Evolutionary conservation across 2,329 filamentous ascomycete species (phyloP).

Genomic region (Fusarium sp.): DNA sequence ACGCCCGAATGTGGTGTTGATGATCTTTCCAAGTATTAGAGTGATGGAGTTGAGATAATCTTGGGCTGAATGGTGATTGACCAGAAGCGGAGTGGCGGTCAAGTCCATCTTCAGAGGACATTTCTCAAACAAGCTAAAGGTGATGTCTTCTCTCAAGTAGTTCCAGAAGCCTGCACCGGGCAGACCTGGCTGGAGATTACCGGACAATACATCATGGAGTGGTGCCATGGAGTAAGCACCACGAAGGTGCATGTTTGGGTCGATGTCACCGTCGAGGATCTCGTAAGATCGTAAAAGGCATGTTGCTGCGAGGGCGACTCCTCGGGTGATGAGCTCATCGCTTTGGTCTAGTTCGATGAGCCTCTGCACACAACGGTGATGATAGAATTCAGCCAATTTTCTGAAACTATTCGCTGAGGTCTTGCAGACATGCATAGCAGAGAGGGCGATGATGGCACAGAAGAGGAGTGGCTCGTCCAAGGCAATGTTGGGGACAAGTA

Average conservation of each 20-base stretch:
- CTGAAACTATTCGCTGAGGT: slow-evolving; percentile 42
- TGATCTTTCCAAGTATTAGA: slow-evolving; percentile 54
- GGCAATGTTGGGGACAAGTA: slow-evolving; percentile 48
- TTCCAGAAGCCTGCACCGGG: slow-evolving; percentile 60
- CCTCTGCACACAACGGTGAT: slow-evolving; percentile 51
- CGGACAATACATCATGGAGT: slow-evolving; percentile 36
- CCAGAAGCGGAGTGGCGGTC: slow-evolving; percentile 25
- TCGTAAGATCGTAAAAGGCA: slow-evolving; percentile 61
- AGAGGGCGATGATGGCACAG: slow-evolving; percentile 56
- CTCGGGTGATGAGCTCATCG: slow-evolving; percentile 46
- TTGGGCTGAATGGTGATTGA: slow-evolving; percentile 31
- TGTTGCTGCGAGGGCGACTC: slow-evolving; percentile 56
- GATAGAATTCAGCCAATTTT: slow-evolving; percentile 51
- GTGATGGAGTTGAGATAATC: slow-evolving; percentile 53
- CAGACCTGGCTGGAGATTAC: slow-evolving; percentile 42
- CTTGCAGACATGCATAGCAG: slow-evolving; percentile 53
- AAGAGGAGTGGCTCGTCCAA: slow-evolving; percentile 55
- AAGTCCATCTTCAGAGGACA: slow-evolving; percentile 56
- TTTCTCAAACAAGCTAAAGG: slow-evolving; percentile 58
- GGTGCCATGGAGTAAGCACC: slow-evolving; percentile 58
- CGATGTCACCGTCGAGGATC: slow-evolving; percentile 55
- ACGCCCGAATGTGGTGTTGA: slow-evolving; percentile 51
- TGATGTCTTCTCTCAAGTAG: slow-evolving; percentile 63
- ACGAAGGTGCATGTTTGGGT: slow-evolving; percentile 57
- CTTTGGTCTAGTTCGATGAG: slow-evolving; percentile 51